These are phyloP conservation scores for Colletotrichum sp. DNA, from an alignment of 2,329 filamentous ascomycete species.

Conservation along the genomic window DNA sequence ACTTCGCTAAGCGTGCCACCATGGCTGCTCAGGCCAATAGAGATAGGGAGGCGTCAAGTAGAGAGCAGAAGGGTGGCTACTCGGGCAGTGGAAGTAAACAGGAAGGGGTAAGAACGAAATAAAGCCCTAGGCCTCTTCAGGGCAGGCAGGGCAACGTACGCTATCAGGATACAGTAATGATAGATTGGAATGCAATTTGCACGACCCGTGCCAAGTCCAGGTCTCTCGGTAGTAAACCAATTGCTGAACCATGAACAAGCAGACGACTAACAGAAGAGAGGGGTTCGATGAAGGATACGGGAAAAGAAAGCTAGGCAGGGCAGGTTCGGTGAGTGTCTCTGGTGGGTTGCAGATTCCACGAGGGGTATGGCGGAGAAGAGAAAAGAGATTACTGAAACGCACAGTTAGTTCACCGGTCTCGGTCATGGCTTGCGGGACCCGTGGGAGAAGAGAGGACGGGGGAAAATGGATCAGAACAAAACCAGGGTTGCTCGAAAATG, in stretches of 20 bases:
- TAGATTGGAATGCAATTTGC: not conserved
- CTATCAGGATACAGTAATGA: not conserved
- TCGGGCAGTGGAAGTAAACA: not conserved
- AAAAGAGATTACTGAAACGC: not conserved
- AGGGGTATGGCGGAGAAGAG: not conserved
- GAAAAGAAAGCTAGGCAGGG: not conserved
- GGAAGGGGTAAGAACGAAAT: slow-evolving; percentile 19
- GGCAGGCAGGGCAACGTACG: too few species aligned
- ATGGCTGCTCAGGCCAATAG: slow-evolving; percentile 39
- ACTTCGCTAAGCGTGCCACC: slow-evolving; percentile 38
- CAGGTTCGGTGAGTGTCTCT: not conserved
- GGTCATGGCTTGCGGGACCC: not conserved
- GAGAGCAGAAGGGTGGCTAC: slow-evolving; percentile 21
- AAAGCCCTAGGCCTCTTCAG: not conserved
- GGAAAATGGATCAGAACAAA: not conserved
- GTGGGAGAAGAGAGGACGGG: not conserved
- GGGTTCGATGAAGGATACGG: not conserved
- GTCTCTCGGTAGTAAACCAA: not conserved
- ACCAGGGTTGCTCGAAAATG: not conserved
- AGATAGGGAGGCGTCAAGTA: slow-evolving; percentile 22
- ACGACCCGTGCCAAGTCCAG: not conserved
- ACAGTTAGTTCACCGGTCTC: not conserved
- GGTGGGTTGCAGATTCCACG: not conserved
- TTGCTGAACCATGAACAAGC: not conserved
- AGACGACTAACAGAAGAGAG: not conserved